phyloP scores from a whole-genome alignment of 106 monocot genomes.

The Dendrobium chrysotoxum region DNA sequence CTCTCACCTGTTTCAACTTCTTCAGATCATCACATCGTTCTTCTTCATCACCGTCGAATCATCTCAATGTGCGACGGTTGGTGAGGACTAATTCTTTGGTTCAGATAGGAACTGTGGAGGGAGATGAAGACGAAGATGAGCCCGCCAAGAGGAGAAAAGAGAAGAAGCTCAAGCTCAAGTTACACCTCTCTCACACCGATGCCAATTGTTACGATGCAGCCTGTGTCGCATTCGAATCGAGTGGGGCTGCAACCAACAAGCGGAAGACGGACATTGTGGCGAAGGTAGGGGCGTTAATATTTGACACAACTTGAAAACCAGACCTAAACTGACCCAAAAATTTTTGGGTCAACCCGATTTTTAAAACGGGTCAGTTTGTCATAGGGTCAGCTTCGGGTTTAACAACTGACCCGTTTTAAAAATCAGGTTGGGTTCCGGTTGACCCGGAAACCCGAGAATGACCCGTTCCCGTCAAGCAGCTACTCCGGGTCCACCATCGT shows the following conservation, averaged over 20 bases:
- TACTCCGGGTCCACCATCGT: too few species aligned
- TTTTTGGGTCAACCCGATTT: too few species aligned
- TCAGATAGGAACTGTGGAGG: constrained; percentile 29
- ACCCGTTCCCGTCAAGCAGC: too few species aligned
- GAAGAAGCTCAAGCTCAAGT: constrained; percentile 84
- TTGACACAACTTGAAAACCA: background rate
- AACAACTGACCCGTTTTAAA: too few species aligned
- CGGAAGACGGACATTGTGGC: constrained; percentile 33
- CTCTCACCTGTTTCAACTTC: constrained; percentile 42
- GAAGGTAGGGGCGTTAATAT: background rate
- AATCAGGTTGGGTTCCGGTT: too few species aligned
- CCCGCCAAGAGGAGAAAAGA: constrained; percentile 35
- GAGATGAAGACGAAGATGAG: constrained; percentile 32
- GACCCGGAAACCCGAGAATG: too few species aligned
- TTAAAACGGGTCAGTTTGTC: too few species aligned
- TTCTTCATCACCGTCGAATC: constrained; percentile 30
- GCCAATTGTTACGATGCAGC: constrained; percentile 10
- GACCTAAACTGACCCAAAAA: too few species aligned
- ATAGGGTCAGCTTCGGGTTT: too few species aligned
- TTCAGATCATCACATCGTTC: constrained; percentile 36
- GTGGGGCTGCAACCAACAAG: constrained; percentile 14
- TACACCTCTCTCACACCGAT: constrained; percentile 14
- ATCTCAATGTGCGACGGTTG: constrained; percentile 26
- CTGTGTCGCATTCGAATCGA: constrained; percentile 34
- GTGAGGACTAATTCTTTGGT: constrained; percentile 45